A percentile compares a stretch with the other conserved stretches of the same genome.
These are phyloP conservation scores for Amphibolis antarctica DNA, from an alignment of 106 monocot genomes.

Conservation along the genomic window DNA sequence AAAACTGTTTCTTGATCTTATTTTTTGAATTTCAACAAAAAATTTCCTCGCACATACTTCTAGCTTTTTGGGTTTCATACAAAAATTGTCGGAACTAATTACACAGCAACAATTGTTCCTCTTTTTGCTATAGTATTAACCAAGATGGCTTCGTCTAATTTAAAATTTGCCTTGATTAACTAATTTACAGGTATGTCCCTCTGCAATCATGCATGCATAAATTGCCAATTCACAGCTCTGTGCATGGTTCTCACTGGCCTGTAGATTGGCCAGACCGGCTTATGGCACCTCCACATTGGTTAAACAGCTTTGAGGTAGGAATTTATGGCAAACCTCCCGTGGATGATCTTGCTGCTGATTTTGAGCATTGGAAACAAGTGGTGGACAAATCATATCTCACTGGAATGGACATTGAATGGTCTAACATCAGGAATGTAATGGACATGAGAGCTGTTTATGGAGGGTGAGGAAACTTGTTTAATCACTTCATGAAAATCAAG, in stretches of 20 bases:
- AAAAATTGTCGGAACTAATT: too few relatives aligned
- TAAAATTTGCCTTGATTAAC: background rate
- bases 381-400: constrained; percentile 68
- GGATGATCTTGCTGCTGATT: constrained; percentile 47
- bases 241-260: constrained; percentile 86
- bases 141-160: too few relatives aligned
- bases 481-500: too few relatives aligned
- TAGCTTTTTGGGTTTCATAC: too few relatives aligned
- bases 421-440: constrained; percentile 66
- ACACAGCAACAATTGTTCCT: too few relatives aligned
- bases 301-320: too few relatives aligned
- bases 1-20: too few relatives aligned
- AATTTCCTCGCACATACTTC: too few relatives aligned
- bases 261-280: constrained; percentile 97
- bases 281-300: constrained; percentile 77
- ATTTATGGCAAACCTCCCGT: too few relatives aligned
- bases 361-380: constrained; percentile 66
- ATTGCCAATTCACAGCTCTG: constrained; percentile 61
- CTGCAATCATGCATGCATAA: constrained; percentile 62
- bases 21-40: too few relatives aligned
- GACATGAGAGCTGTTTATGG: constrained; percentile 92
- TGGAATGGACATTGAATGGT: constrained; percentile 90
- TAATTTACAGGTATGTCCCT: constrained; percentile 49
- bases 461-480: constrained; percentile 73
- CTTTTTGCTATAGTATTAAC: too few relatives aligned